A percentile compares a stretch with the other conserved stretches of the same genome.
phyloP scores from a whole-genome alignment of 2,329 filamentous ascomycete genomes.

The Fusarium robinianum region DNA sequence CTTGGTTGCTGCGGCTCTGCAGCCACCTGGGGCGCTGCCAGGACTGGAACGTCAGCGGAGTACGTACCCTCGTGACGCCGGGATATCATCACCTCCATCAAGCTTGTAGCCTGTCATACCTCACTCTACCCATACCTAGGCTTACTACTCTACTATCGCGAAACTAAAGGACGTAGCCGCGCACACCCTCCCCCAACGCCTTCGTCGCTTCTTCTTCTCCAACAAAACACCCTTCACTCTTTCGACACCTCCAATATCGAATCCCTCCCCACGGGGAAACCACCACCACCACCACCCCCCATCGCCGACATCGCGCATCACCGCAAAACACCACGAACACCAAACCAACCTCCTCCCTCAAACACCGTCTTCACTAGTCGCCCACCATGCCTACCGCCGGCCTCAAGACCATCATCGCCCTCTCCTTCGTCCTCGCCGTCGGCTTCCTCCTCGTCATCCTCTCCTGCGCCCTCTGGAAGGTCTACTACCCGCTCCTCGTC shows the following conservation, averaged over 20 bases:
- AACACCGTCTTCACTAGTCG: slow-evolving; percentile 7
- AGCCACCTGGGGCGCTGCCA: slow-evolving; percentile 8
- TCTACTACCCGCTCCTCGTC: slow-evolving; percentile 93
- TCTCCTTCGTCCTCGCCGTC: slow-evolving; percentile 98
- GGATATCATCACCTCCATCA: slow-evolving; percentile 31
- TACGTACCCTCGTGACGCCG: slow-evolving; percentile 32
- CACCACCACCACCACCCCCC: neutral
- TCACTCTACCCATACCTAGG: too few species aligned
- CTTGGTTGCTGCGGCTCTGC: slow-evolving; percentile 4
- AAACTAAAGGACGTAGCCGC: slow-evolving; percentile 26
- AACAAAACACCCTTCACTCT: neutral
- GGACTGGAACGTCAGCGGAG: slow-evolving; percentile 8
- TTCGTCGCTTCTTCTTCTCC: slow-evolving; percentile 2
- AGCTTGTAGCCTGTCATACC: too few species aligned
- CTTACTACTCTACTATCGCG: too few species aligned
- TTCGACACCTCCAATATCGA: neutral
- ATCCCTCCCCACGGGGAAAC: slow-evolving; percentile 14
- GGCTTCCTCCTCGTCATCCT: slow-evolving; percentile 99
- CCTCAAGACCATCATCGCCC: slow-evolving; percentile 97
- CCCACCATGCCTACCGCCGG: slow-evolving; percentile 74
- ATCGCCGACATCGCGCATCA: slow-evolving; percentile 12
- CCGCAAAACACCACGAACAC: slow-evolving; percentile 1
- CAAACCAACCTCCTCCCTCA: neutral
- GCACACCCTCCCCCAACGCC: slow-evolving; percentile 23
- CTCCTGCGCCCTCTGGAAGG: slow-evolving; percentile 91